phyloP scores from a whole-genome alignment of 1,284 basidiomycete species.

The Rugosomyces carneus region DNA sequence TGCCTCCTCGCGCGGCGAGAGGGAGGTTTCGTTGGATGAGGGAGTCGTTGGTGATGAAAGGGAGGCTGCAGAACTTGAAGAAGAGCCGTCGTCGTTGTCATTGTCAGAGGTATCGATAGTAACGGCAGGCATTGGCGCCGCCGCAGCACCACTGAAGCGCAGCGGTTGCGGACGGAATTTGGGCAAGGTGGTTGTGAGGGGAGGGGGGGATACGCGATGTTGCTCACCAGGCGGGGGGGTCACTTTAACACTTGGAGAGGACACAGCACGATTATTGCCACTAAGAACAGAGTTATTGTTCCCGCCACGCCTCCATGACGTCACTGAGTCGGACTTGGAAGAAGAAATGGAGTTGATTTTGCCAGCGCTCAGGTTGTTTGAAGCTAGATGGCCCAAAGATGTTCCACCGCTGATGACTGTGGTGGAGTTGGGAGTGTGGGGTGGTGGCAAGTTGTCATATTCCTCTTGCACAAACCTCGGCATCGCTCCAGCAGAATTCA shows the following conservation, averaged over 20 bases:
- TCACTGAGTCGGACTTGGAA: constrained; percentile 70
- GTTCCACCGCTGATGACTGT: constrained; percentile 69
- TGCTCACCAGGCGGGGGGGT: constrained; percentile 61
- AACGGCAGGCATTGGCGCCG: constrained; percentile 53
- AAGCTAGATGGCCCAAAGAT: constrained; percentile 48
- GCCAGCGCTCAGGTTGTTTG: constrained; percentile 30
- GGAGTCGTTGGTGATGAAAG: constrained; percentile 67
- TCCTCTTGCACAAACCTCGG: constrained; percentile 33
- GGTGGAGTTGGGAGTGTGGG: constrained; percentile 55
- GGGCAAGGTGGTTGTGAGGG: constrained; percentile 25
- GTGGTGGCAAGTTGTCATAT: constrained; percentile 37
- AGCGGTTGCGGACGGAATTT: constrained; percentile 66
- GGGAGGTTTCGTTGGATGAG: constrained; percentile 52
- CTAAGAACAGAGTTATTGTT: constrained; percentile 64
- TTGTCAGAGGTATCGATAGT: constrained; percentile 48
- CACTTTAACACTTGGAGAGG: constrained; percentile 59
- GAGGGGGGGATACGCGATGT: constrained; percentile 44
- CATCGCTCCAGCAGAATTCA: constrained; percentile 30
- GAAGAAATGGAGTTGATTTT: constrained; percentile 28
- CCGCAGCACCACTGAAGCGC: constrained; percentile 48
- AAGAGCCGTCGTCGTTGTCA: constrained; percentile 53
- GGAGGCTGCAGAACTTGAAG: constrained; percentile 46
- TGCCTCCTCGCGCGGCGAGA: constrained; percentile 75
- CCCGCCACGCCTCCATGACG: constrained; percentile 70
- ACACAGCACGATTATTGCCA: constrained; percentile 53